Evolutionary conservation across 2,329 filamentous ascomycete genomes (phyloP), one percentile per base, ranked within the genome.

Genomic region (Epichloe gansuensis): DNA sequence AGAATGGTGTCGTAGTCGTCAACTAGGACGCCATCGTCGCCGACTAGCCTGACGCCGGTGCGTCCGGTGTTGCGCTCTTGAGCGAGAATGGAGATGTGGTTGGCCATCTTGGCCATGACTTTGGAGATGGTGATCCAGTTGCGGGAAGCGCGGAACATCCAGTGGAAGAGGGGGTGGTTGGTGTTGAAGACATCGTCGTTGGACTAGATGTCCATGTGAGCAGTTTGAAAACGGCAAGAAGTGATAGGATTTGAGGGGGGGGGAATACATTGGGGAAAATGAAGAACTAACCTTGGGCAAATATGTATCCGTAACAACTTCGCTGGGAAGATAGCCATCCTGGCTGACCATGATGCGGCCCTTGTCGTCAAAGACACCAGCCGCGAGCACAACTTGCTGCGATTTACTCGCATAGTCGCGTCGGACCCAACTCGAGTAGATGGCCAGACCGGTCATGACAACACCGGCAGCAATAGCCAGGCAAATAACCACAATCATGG

Each of bases 101-200:
- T 74, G 51, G 77, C 76, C 84, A 95, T 95, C 42, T 77, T 78
- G 6, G 78, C 78, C 25, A 94, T 73, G 5, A 93, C 71, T 44
- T 81, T 78, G 51, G 74, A 74, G 27, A 95, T 75, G 41, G 80
- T 77, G 7, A 69, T 63, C 89, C 89, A 95, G 64, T 89, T 85
- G 53, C 82, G 77, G 6, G 86, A 87, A 3, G 88, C 86, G 52
- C 86, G 80, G 63, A 87, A 94, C 61, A 93, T 84, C 89, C 89
- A 95, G 48, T 89, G 81, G 66, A 93, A 95, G 2, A 90, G 80
- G 0, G 0, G 86, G 62, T 95, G 88, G 0, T 80, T 78, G 25
- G 82, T 81, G 52, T 81, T 82, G 60, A 95, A 90, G 13, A 83
- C 79, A 54, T 94, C 87, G 42, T 51, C 38, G 38, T 63, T 51